These are phyloP conservation scores for Odonthalia washingtoniensis DNA, from an alignment of 31 red algal species.

Conservation along the genomic window DNA sequence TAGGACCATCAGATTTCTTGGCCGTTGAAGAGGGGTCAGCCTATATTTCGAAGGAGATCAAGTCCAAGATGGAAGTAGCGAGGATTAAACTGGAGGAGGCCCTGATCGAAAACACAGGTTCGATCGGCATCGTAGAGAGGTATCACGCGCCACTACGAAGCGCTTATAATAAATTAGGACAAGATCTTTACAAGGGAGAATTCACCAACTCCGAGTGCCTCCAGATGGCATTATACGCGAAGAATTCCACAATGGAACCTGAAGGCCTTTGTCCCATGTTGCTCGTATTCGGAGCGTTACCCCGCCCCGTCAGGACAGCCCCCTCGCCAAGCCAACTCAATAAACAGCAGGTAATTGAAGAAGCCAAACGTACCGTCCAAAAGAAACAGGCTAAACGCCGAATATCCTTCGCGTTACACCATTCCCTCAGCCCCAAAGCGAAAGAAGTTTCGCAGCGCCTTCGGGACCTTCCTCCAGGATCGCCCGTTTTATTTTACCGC, in stretches of 20 bases:
- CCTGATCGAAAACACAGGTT: conserved; percentile 10
- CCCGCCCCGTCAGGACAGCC: conserved; percentile 5
- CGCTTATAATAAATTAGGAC: not conserved
- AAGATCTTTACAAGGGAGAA: not conserved
- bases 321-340: conserved; percentile 7
- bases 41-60: conserved; percentile 26
- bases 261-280: too few species aligned
- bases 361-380: too few species aligned
- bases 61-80: not conserved
- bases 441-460: too few species aligned
- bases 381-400: too few species aligned
- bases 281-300: conserved; percentile 10
- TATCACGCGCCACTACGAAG: conserved; percentile 3
- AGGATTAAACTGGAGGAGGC: not conserved
- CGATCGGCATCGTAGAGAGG: conserved; percentile 31
- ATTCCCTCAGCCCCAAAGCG: too few species aligned
- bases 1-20: conserved; percentile 35
- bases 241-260: conserved; percentile 14
- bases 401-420: too few species aligned
- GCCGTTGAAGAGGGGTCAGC: conserved; percentile 19
- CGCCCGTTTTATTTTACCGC: too few species aligned
- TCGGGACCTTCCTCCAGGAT: too few species aligned
- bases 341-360: not conserved
- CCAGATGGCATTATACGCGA: conserved; percentile 23
- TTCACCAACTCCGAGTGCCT: conserved; percentile 26